Evolutionary conservation across 805 yeast genomes (phyloP).

Genomic region (Starmerella riodocensis): DNA sequence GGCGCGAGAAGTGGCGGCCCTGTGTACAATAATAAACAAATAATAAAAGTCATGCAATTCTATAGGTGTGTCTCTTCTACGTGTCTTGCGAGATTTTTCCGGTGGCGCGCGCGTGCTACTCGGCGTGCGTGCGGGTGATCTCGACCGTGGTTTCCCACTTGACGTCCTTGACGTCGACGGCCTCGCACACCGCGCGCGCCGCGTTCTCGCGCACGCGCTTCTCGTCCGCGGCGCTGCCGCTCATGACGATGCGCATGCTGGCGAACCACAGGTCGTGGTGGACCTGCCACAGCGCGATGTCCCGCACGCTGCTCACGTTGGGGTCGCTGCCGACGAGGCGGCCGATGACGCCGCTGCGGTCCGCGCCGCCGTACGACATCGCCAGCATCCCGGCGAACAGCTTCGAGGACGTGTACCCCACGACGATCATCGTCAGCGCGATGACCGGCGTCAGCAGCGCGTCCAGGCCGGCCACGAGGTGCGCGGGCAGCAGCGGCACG

Average conservation of each 20-base stretch:
- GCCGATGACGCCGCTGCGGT: conserved; percentile 24
- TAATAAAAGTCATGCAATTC: background rate
- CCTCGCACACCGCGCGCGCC: conserved; percentile 19
- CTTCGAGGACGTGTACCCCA: conserved; percentile 32
- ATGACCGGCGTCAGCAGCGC: conserved; percentile 28
- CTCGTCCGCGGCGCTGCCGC: conserved; percentile 27
- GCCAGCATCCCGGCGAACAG: conserved; percentile 34
- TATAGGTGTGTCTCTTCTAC: no score
- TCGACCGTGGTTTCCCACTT: conserved; percentile 31
- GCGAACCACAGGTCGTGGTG: conserved; percentile 34
- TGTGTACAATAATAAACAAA: no score
- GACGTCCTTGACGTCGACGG: conserved; percentile 21
- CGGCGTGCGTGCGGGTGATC: no score
- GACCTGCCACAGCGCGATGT: conserved; percentile 32
- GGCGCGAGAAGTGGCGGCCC: no score
- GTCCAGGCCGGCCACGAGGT: conserved; percentile 25
- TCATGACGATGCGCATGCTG: conserved; percentile 26
- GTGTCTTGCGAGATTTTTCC: no score
- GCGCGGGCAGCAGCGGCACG: conserved; percentile 24
- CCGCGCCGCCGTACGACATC: conserved; percentile 32
- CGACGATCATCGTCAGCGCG: conserved; percentile 30
- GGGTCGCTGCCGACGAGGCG: conserved; percentile 21
- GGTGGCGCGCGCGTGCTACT: no score
- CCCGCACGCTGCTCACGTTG: conserved; percentile 24
- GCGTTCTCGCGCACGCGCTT: conserved; percentile 25